These are phyloP conservation scores for Diaporthe ampelina DNA, from an alignment of 2,329 filamentous ascomycete species.

Conservation along the genomic window DNA sequence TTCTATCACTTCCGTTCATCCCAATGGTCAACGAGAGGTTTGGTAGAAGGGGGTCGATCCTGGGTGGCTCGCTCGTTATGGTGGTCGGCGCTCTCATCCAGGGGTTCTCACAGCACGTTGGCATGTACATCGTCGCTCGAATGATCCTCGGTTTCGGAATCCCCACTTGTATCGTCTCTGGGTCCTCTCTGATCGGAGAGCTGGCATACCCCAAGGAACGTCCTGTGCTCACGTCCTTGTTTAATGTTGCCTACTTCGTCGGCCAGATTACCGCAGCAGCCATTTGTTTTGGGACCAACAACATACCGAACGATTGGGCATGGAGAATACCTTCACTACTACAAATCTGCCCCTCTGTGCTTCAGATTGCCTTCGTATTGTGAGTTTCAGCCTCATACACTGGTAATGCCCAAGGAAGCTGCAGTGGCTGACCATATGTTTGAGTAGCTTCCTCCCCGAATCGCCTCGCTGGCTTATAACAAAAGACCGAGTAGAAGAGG, in stretches of 20 bases:
- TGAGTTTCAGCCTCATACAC: conserved; percentile 41
- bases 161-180: conserved; percentile 70
- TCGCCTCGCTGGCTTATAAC: conserved; percentile 53
- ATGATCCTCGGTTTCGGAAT: conserved; percentile 74
- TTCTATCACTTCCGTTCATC: conserved; percentile 70
- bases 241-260: conserved; percentile 71
- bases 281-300: conserved; percentile 63
- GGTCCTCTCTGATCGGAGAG: conserved; percentile 71
- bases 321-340: conserved; percentile 60
- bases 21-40: conserved; percentile 67
- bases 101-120: conserved; percentile 62
- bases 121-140: conserved; percentile 72
- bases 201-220: conserved; percentile 73
- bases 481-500: conserved; percentile 51
- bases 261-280: conserved; percentile 65
- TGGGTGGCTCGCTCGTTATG: conserved; percentile 69
- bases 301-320: conserved; percentile 48
- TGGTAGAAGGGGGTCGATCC: conserved; percentile 70
- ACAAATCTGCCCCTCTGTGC: conserved; percentile 56
- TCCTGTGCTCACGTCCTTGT: conserved; percentile 69
- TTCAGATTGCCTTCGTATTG: conserved; percentile 58
- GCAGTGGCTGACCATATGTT: neutral
- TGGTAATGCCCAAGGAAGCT: no score
- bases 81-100: conserved; percentile 68
- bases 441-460: conserved; percentile 48